Percentiles rank a stretch among this genome's conserved stretches.
These are phyloP conservation scores for Botryococcus braunii DNA, from an alignment of 163 green algal species.

Conservation along the genomic window DNA sequence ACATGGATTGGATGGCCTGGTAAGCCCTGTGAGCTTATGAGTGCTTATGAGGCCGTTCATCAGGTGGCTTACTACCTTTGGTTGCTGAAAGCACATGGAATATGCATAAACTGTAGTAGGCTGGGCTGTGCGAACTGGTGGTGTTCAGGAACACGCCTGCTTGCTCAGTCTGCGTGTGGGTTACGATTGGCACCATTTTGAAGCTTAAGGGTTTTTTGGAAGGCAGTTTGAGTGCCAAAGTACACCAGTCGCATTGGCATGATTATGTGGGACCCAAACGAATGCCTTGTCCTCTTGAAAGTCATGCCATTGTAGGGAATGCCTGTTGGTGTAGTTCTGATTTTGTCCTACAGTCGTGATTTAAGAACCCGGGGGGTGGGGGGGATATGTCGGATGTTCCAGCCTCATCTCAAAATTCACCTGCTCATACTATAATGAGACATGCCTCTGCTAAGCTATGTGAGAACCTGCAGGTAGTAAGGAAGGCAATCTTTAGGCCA, in stretches of 20 bases:
- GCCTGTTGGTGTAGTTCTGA: too few relatives aligned
- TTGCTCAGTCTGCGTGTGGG: neutral
- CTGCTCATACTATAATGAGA: neutral
- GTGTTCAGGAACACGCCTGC: neutral
- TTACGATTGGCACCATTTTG: neutral
- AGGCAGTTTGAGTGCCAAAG: too few relatives aligned
- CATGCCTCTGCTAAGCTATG: neutral
- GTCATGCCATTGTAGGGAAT: too few relatives aligned
- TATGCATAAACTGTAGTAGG: neutral
- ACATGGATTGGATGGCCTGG: conserved; percentile 96
- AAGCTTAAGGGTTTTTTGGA: too few relatives aligned
- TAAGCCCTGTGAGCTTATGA: too few relatives aligned
- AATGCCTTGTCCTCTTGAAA: too few relatives aligned
- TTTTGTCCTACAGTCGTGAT: too few relatives aligned
- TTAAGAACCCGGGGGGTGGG: neutral
- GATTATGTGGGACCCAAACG: too few relatives aligned
- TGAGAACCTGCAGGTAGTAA: too few relatives aligned
- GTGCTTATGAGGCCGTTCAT: too few relatives aligned
- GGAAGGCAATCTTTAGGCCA: neutral
- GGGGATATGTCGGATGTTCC: neutral
- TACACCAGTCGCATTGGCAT: too few relatives aligned
- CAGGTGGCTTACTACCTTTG: conserved; percentile 25
- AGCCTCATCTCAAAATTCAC: neutral
- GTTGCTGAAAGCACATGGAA: neutral
- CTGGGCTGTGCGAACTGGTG: neutral